Conservation (phyloP, 2,329 filamentous ascomycete species). For the Phialophora expanda region DNA sequence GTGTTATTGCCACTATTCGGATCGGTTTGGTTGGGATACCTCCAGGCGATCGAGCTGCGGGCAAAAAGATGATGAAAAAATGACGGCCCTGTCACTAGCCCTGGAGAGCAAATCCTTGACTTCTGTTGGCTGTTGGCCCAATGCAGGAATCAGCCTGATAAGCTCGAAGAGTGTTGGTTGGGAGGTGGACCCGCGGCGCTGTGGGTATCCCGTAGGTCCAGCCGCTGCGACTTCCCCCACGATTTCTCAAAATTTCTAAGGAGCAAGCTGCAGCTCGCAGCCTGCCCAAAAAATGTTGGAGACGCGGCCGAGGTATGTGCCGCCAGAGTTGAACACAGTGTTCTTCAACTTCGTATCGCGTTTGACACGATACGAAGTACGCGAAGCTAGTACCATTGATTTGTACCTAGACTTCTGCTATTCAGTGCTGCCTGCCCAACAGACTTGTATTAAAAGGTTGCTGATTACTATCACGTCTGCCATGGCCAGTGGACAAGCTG, state of each 20-base stretch:
- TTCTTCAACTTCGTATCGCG: slow-evolving; percentile 6
- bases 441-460: neutral
- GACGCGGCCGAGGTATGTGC: neutral
- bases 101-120: neutral
- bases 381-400: neutral
- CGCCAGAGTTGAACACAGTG: slow-evolving; percentile 13
- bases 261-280: neutral
- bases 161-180: neutral
- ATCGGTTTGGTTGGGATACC: slow-evolving; percentile 22
- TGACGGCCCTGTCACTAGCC: slow-evolving; percentile 6
- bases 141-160: slow-evolving; percentile 22
- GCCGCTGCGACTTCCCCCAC: slow-evolving; percentile 4
- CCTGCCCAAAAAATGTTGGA: slow-evolving; percentile 2
- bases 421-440: slow-evolving; percentile 12
- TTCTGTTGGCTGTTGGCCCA: slow-evolving; percentile 14
- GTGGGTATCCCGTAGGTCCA: slow-evolving; percentile 10
- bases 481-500: neutral
- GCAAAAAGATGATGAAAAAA: slow-evolving; percentile 14
- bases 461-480: slow-evolving; percentile 16
- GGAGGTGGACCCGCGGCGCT: slow-evolving; percentile 4
- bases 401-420: too few relatives aligned
- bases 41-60: slow-evolving; percentile 3
- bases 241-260: neutral
- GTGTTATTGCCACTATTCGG: slow-evolving; percentile 20
- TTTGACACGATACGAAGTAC: neutral